These are phyloP conservation scores for Fusarium decemcellulare DNA, from an alignment of 2,329 filamentous ascomycete species.

Conservation along the genomic window DNA sequence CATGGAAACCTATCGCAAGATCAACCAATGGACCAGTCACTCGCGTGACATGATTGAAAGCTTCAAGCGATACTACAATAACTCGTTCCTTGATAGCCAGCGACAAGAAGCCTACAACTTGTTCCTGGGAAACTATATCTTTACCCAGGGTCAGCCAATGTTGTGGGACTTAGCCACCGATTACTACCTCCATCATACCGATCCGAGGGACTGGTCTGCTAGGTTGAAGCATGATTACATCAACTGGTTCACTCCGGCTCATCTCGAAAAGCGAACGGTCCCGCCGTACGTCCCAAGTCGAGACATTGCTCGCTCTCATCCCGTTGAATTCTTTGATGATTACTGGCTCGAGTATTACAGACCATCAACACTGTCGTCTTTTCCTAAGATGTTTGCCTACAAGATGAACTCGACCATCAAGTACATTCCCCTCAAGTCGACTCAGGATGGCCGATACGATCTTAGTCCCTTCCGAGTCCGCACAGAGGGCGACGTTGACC, in stretches of 20 bases:
- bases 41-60: slow-evolving; percentile 99
- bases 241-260: slow-evolving; percentile 85
- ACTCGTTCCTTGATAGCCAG: slow-evolving; percentile 97
- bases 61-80: slow-evolving; percentile 99
- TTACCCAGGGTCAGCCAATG: slow-evolving; percentile 89
- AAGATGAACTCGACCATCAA: slow-evolving; percentile 92
- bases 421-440: slow-evolving; percentile 83
- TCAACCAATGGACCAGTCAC: slow-evolving; percentile 98
- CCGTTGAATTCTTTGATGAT: slow-evolving; percentile 81
- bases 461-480: slow-evolving; percentile 91
- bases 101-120: slow-evolving; percentile 98
- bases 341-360: slow-evolving; percentile 99
- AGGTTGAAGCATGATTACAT: slow-evolving; percentile 81
- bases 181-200: slow-evolving; percentile 93
- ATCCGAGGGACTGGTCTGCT: slow-evolving; percentile 81
- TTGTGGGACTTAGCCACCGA: slow-evolving; percentile 96
- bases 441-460: slow-evolving; percentile 82
- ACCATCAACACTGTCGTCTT: slow-evolving; percentile 87
- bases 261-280: slow-evolving; percentile 74
- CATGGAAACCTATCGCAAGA: slow-evolving; percentile 99
- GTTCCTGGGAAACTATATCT: slow-evolving; percentile 97
- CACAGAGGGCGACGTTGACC: slow-evolving; percentile 71
- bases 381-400: slow-evolving; percentile 92
- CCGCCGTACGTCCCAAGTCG: slow-evolving; percentile 62
- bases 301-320: slow-evolving; percentile 56